Evolutionary conservation across 148 eudicot genomes (phyloP), one percentile per base, ranked within the genome.

Genomic region (Heliamphora exappendiculata): DNA sequence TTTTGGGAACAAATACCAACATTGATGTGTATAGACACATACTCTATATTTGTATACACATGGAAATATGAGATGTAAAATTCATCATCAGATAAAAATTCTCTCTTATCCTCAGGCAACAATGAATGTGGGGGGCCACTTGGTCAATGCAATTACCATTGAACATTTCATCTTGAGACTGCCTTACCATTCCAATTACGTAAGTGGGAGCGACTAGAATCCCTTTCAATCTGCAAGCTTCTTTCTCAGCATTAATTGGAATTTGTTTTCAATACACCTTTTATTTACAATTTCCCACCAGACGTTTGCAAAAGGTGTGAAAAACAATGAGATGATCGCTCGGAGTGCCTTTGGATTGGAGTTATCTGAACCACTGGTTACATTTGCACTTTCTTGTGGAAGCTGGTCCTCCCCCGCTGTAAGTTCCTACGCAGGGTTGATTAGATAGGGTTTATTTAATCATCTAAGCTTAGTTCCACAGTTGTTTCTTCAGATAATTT

Each of bases 341-440:
- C 84, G 87, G 42, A 82, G 74, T 28, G 78, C 69, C 70, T 91
- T 85, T 33, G 96, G 97, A 19, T 82, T 94, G 87, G 97, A 89
- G 78, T 87, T 86, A 74, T 84, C 92, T 44, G 98, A 92, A 67
- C 98, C 97, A 22, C 70, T 90, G 82, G 88, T 94, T 26, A 89
- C 97, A 57, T 94, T 94, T 79, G 97, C 97, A 51, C 86, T 94
- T 36, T 89, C 92, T 78, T 92, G 94, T 70, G 98, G 98, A 60
- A 94, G 96, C 60, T 91, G 96, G 89, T 94, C 96, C 37, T 92
- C 96, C 26, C 98, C 97, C 53, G 96, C 93, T 78, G 98, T 95
- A 80, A 92, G 97, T 83, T 66, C 20, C 29, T 54, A 24, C 22
- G 11, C 41, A n/a, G 13, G 39, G 9, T 33, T n/a, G n/a, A n/a